These are phyloP conservation scores for Chlamydomonas schloesseri DNA, from an alignment of 139 green algal species.

Conservation along the genomic window DNA sequence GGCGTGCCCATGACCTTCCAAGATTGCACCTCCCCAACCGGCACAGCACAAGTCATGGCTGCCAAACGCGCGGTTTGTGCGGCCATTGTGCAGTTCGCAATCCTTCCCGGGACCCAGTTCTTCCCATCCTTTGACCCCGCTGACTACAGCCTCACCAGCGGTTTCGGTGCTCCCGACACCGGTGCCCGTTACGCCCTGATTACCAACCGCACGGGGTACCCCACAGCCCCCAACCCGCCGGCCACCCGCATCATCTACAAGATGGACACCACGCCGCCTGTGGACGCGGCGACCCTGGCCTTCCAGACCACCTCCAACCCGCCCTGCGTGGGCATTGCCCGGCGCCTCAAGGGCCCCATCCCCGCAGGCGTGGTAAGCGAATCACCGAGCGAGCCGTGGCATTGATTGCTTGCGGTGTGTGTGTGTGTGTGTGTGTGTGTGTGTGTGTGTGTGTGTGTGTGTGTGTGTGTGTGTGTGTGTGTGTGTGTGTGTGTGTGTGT, in stretches of 20 bases:
- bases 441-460: too few species aligned
- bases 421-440: too few species aligned
- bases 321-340: not conserved
- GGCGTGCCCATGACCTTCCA: not conserved
- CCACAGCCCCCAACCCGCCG: too few species aligned
- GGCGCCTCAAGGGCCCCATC: not conserved
- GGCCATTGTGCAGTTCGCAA: not conserved
- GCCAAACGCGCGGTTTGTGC: not conserved
- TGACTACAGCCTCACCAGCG: not conserved
- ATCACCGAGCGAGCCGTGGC: too few species aligned
- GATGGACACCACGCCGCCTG: not conserved
- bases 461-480: too few species aligned
- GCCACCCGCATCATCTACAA: not conserved
- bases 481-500: too few species aligned
- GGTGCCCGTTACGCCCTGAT: not conserved
- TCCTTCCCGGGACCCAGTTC: not conserved
- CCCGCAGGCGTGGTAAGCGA: slow-evolving; percentile 24
- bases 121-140: not conserved
- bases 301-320: not conserved
- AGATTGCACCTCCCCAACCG: not conserved
- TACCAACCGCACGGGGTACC: not conserved
- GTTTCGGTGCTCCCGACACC: not conserved
- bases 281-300: not conserved
- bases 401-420: too few species aligned
- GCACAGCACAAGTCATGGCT: not conserved